Conservation (phyloP, 176 grass and related monocot species). For the Pontederia crassipes region DNA sequence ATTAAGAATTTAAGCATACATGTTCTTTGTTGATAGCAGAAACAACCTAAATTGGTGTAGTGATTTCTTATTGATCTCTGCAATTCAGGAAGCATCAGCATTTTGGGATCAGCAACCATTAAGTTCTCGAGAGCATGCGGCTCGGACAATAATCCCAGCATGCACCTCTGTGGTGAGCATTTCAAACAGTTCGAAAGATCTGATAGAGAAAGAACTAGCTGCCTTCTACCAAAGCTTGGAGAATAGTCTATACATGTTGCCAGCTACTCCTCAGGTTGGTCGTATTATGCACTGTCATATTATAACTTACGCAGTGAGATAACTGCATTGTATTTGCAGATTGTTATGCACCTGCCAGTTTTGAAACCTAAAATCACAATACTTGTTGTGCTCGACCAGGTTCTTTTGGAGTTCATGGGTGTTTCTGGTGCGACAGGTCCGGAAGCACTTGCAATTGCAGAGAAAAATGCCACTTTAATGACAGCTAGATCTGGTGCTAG, state of each 20-base stretch:
- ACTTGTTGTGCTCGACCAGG: constrained; percentile 30
- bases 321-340: not conserved
- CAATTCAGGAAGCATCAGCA: constrained; percentile 69
- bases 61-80: not conserved
- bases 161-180: constrained; percentile 77
- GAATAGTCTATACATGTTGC: constrained; percentile 81
- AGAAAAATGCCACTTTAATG: constrained; percentile 77
- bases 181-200: constrained; percentile 78
- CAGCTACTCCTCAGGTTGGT: constrained; percentile 85
- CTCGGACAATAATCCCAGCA: constrained; percentile 67
- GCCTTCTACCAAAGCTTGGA: constrained; percentile 83
- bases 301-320: not conserved
- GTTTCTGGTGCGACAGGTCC: constrained; percentile 51
- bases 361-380: not conserved
- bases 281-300: constrained; percentile 7
- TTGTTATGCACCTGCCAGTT: not conserved
- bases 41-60: not conserved
- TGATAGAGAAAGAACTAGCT: constrained; percentile 79
- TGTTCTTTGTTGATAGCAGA: no score
- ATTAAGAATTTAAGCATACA: no score
- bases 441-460: constrained; percentile 77
- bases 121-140: constrained; percentile 76
- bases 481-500: constrained; percentile 89
- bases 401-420: constrained; percentile 77
- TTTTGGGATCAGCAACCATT: constrained; percentile 97